phyloP scores from a whole-genome alignment of 2,329 filamentous ascomycete genomes.

The Aspergillus texensis region DNA sequence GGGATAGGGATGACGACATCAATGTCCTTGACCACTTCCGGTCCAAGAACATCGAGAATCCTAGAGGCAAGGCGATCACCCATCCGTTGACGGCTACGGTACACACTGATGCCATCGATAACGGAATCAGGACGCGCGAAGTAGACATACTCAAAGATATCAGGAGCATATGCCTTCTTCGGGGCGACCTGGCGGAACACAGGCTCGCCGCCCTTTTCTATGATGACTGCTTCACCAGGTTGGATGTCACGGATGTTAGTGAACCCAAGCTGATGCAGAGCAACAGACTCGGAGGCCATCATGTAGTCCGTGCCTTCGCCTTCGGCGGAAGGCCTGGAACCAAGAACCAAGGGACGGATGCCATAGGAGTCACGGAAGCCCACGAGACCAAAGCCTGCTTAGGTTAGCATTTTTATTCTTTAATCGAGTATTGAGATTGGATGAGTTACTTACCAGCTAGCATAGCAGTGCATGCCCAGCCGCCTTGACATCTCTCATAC shows the following conservation, averaged over 20 bases:
- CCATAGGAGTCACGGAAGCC: slow-evolving; percentile 79
- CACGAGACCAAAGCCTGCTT: slow-evolving; percentile 71
- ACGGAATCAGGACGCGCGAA: slow-evolving; percentile 79
- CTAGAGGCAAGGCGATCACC: slow-evolving; percentile 76
- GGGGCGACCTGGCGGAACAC: slow-evolving; percentile 75
- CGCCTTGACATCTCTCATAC: slow-evolving; percentile 73
- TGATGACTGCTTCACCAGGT: slow-evolving; percentile 83
- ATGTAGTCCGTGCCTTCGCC: slow-evolving; percentile 77
- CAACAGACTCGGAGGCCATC: slow-evolving; percentile 87
- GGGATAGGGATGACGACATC: slow-evolving; percentile 81
- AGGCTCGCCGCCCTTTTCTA: slow-evolving; percentile 74
- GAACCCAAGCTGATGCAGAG: slow-evolving; percentile 80
- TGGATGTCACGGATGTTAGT: slow-evolving; percentile 73
- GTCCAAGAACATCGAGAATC: slow-evolving; percentile 67
- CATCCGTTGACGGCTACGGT: slow-evolving; percentile 84
- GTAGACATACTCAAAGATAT: slow-evolving; percentile 88
- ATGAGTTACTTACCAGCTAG: slow-evolving; percentile 60
- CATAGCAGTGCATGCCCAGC: slow-evolving; percentile 81
- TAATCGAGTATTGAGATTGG: neutral
- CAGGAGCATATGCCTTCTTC: slow-evolving; percentile 72
- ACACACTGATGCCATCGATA: slow-evolving; percentile 86
- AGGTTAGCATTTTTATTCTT: slow-evolving; percentile 18
- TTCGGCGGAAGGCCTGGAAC: slow-evolving; percentile 69
- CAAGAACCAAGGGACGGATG: slow-evolving; percentile 80
- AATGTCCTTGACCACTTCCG: slow-evolving; percentile 72